These are phyloP conservation scores for Dryas drummondii DNA, from an alignment of 306 rosid species.

Conservation along the genomic window DNA sequence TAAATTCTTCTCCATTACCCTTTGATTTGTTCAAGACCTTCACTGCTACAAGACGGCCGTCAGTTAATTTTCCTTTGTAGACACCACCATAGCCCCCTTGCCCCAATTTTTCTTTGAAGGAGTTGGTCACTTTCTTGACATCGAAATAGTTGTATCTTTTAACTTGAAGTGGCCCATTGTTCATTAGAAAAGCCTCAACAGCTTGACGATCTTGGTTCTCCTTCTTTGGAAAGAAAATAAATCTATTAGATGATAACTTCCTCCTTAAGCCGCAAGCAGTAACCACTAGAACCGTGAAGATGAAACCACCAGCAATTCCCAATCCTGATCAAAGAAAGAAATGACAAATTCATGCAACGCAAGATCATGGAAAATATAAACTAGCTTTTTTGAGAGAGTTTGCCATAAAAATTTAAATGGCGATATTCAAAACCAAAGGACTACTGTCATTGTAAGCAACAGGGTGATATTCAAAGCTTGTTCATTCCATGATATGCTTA, in stretches of 20 bases:
- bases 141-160: constrained; percentile 29
- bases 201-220: neutral
- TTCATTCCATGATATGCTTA: neutral
- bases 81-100: constrained; percentile 44
- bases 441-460: neutral
- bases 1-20: constrained; percentile 37
- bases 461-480: neutral
- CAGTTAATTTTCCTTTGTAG: constrained; percentile 29
- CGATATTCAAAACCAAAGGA: no score
- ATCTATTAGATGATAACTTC: neutral
- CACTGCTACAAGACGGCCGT: constrained; percentile 33
- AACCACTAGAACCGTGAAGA: neutral
- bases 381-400: no score
- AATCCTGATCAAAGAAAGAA: no score
- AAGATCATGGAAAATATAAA: no score
- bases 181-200: constrained; percentile 22
- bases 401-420: no score
- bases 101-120: constrained; percentile 35
- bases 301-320: neutral
- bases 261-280: neutral
- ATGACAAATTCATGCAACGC: no score
- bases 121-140: constrained; percentile 33
- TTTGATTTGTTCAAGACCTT: constrained; percentile 34
- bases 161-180: constrained; percentile 16
- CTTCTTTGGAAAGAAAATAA: neutral